phyloP scores from a whole-genome alignment of 2,329 filamentous ascomycete genomes.

The Cordyceps cicadae region DNA sequence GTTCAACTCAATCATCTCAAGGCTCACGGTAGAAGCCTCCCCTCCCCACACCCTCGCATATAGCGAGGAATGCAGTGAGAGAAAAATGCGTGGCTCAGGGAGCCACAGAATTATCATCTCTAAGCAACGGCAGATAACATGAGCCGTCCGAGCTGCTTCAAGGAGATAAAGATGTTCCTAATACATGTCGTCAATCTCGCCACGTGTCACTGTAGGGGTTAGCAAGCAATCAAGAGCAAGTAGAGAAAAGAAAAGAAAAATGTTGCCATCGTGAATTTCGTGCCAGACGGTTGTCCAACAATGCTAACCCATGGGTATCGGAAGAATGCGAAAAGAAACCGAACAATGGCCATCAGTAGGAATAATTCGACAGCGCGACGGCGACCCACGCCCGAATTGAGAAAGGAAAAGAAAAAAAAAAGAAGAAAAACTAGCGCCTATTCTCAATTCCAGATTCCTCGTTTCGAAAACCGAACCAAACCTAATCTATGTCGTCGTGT shows the following conservation, averaged over 20 bases:
- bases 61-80: conserved; percentile 43
- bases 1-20: not conserved
- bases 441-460: not conserved
- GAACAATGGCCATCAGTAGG: not conserved
- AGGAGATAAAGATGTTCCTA: not conserved
- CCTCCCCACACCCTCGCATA: conserved; percentile 43
- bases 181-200: conserved; percentile 9
- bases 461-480: not conserved
- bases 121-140: not conserved
- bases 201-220: conserved; percentile 23
- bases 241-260: not conserved
- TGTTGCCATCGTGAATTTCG: conserved; percentile 3
- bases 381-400: not conserved
- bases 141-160: not conserved
- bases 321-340: not conserved
- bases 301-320: conserved; percentile 11
- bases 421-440: conserved; percentile 7
- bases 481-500: not conserved
- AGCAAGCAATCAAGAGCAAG: conserved; percentile 16
- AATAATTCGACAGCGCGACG: not conserved
- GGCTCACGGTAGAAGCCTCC: not conserved
- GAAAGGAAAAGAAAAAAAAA: not conserved
- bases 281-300: conserved; percentile 1
- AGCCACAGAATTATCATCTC: not conserved
- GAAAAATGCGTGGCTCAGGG: conserved; percentile 31